These are phyloP conservation scores for Euphrasia arctica DNA, from an alignment of 305 asterid genomes.

Conservation along the genomic window DNA sequence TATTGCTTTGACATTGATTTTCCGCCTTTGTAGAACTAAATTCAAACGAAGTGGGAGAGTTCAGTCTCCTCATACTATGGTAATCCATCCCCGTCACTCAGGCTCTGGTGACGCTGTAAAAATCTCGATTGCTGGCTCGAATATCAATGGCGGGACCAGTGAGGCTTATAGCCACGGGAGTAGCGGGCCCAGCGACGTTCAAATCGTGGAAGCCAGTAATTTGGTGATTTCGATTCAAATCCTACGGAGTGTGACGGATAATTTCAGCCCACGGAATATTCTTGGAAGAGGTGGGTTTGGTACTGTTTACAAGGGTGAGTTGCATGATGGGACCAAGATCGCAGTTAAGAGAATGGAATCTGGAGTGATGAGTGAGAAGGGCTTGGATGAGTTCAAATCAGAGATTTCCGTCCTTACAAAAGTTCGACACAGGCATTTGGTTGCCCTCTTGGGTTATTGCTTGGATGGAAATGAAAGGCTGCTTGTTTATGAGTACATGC, in stretches of 20 bases:
- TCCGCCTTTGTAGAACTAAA: conserved; percentile 45
- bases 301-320: conserved; percentile 84
- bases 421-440: conserved; percentile 94
- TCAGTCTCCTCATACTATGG: conserved; percentile 53
- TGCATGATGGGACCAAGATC: conserved; percentile 84
- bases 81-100: conserved; percentile 78
- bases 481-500: conserved; percentile 90
- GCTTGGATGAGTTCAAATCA: conserved; percentile 86
- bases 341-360: conserved; percentile 97
- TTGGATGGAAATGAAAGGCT: conserved; percentile 78
- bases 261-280: conserved; percentile 64
- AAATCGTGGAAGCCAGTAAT: conserved; percentile 74
- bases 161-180: conserved; percentile 62
- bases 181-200: conserved; percentile 60
- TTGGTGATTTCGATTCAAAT: conserved; percentile 81
- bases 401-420: conserved; percentile 90
- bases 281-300: conserved; percentile 94
- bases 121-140: conserved; percentile 64
- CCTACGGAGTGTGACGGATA: conserved; percentile 64
- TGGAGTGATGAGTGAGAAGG: conserved; percentile 77
- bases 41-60: conserved; percentile 45
- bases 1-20: conserved; percentile 45
- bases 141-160: conserved; percentile 46
- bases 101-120: conserved; percentile 80
- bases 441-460: conserved; percentile 88